Conservation (phyloP, 179 eudicot genomes). For the Gypsophila paniculata region DNA sequence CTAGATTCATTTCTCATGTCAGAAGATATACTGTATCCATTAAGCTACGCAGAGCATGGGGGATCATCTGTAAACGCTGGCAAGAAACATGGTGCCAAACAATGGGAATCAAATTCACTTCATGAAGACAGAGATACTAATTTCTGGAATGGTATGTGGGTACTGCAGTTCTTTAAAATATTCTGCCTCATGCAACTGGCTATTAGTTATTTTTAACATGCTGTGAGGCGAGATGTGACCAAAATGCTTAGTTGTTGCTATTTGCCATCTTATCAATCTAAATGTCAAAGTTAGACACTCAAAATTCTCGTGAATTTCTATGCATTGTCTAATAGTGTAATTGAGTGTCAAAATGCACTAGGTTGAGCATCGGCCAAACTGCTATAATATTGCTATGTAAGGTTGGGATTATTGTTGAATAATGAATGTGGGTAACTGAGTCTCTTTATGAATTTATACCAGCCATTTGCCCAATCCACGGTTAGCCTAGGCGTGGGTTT, state of each 20-base stretch:
- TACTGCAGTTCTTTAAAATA: background rate
- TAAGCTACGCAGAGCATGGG: conserved; percentile 25
- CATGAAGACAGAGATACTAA: conserved; percentile 34
- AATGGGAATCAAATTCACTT: conserved; percentile 23
- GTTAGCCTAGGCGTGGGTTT: background rate
- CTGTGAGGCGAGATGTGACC: background rate
- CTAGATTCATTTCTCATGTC: conserved; percentile 34
- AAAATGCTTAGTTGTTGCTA: background rate
- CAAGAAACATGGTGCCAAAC: conserved; percentile 24
- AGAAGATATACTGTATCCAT: conserved; percentile 25
- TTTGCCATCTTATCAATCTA: background rate
- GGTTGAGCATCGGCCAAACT: conserved; percentile 5
- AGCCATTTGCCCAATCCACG: background rate
- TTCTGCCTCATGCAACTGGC: conserved; percentile 1
- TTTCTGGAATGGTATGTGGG: conserved; percentile 47
- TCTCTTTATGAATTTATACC: background rate
- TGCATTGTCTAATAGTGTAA: background rate
- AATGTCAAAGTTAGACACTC: conserved; percentile 7
- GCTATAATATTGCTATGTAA: background rate
- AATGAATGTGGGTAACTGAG: conserved; percentile 1
- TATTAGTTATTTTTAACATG: background rate
- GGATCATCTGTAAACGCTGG: conserved; percentile 21
- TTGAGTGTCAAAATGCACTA: background rate
- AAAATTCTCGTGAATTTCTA: background rate
- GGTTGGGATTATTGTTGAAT: background rate